phyloP scores from a whole-genome alignment of 371 early-diverging fungal genomes.

The Caulochytrium protostelioides region DNA sequence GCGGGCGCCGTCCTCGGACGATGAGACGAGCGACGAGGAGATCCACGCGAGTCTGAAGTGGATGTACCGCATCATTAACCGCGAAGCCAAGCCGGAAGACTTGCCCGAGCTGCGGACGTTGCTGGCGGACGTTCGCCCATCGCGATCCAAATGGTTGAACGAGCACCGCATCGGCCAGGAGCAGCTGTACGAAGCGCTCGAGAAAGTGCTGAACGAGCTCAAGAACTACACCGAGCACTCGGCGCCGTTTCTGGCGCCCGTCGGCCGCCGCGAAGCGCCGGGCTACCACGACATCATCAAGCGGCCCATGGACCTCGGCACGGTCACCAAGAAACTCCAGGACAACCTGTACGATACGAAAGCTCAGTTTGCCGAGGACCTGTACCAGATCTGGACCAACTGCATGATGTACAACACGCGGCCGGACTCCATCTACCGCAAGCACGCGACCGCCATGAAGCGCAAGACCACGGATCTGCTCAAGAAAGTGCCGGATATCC shows the following conservation, averaged over 20 bases:
- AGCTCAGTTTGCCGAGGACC: conserved; percentile 52
- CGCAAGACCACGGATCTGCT: conserved; percentile 47
- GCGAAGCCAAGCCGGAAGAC: conserved; percentile 15
- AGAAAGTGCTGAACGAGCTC: conserved; percentile 58
- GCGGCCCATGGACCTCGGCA: conserved; percentile 84
- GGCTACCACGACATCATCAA: conserved; percentile 81
- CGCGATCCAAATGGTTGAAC: conserved; percentile 72
- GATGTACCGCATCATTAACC: conserved; percentile 53
- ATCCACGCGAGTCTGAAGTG: conserved; percentile 42
- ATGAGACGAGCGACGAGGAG: background rate
- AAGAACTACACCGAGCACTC: conserved; percentile 60
- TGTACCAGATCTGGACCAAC: conserved; percentile 61
- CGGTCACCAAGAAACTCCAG: conserved; percentile 52
- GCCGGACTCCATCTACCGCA: conserved; percentile 55
- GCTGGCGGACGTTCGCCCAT: conserved; percentile 61
- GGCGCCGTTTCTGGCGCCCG: conserved; percentile 70
- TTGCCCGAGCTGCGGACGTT: conserved; percentile 43
- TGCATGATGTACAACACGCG: conserved; percentile 59
- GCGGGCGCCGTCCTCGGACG: background rate
- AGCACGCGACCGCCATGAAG: conserved; percentile 63
- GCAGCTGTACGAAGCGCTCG: conserved; percentile 68
- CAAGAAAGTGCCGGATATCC: conserved; percentile 59
- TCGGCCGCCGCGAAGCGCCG: conserved; percentile 80
- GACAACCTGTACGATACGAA: conserved; percentile 44
- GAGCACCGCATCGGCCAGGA: conserved; percentile 77